Base-by-base conservation (phyloP, 345 rosid genomes). In the Fremontodendron californicum region DNA sequence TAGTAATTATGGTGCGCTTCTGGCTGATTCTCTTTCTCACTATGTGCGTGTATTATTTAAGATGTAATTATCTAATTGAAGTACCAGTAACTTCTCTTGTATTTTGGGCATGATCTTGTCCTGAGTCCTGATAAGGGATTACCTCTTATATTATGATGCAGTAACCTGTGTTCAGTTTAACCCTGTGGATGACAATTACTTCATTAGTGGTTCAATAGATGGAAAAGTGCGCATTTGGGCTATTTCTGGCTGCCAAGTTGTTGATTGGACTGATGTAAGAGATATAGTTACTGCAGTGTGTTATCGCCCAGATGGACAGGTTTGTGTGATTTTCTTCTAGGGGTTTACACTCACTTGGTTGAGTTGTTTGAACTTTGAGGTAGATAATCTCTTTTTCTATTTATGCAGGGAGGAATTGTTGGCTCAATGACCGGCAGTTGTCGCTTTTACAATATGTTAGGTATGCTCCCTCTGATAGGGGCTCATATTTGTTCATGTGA, bases 191-290 rank as follows among this genome's bases (percentile, higher is more conserved):
- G 90, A 89, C 75, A 84, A 86, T 75, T 80, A 83, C 86, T 93
- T 93, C 88, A 85, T 92, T 78, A 93, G 90, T 40, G 97, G 98
- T 62, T 93, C 98, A 9, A 88, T 93, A 78, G 98, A 93, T 66
- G 97, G 97, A 55, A 93, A 90, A 87, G 86, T 93, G 73, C 93
- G 98, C 46, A 90, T 92, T 40, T 93, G 98, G 98, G 87, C 87
- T 54, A 74, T 84, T 80, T 78, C 87, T 78, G 77, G 81, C 31
- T 84, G 89, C 84, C 90, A 89, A 66, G 98, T 93, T 76, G 88
- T 89, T 72, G 98, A 93, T 58, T 93, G 98, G 98, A 88, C 86
- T 1, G 94, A 91, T 68, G 75, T 80, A 60, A 84, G 90, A 81
- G 93, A 87, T 66, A 86, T 93, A 39, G 92, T 93, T 43, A 90